phyloP scores from a whole-genome alignment of 202 grass and related monocot species.

The Schoenoplectus tabernaemontani region DNA sequence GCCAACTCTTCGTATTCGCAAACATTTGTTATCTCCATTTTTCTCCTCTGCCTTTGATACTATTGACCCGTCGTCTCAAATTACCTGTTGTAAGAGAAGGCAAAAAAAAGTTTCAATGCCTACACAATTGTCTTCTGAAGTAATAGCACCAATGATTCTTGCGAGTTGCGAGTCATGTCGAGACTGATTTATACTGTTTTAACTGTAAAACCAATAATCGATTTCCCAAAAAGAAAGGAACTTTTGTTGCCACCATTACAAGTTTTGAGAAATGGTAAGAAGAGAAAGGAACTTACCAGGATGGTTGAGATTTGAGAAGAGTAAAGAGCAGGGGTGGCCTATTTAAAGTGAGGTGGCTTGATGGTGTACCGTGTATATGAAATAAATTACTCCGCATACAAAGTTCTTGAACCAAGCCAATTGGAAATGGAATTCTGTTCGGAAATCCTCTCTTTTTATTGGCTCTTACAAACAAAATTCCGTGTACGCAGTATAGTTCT shows the following conservation, averaged over 20 bases:
- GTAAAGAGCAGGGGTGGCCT: not conserved
- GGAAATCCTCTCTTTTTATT: not conserved
- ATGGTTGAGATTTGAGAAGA: not conserved
- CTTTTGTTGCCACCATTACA: not conserved
- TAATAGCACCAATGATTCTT: not conserved
- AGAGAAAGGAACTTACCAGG: constrained; percentile 13
- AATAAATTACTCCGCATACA: not conserved
- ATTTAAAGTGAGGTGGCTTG: constrained; percentile 17
- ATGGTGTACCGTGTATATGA: not conserved
- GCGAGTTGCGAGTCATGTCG: not conserved
- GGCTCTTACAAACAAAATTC: not conserved
- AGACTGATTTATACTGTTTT: not conserved
- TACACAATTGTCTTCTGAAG: not conserved
- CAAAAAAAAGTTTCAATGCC: not conserved
- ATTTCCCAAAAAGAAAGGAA: not conserved
- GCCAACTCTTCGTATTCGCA: constrained; percentile 65
- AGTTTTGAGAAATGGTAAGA: not conserved
- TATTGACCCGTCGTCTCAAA: not conserved
- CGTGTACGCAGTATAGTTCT: not conserved
- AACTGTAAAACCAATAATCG: not conserved
- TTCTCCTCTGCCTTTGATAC: not conserved
- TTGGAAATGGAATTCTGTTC: not conserved
- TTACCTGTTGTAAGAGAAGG: not conserved
- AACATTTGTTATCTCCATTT: constrained; percentile 91
- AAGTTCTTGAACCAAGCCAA: not conserved